These are phyloP conservation scores for Aspergillus novofumigatus DNA, from an alignment of 2,329 filamentous ascomycete species.

Conservation along the genomic window DNA sequence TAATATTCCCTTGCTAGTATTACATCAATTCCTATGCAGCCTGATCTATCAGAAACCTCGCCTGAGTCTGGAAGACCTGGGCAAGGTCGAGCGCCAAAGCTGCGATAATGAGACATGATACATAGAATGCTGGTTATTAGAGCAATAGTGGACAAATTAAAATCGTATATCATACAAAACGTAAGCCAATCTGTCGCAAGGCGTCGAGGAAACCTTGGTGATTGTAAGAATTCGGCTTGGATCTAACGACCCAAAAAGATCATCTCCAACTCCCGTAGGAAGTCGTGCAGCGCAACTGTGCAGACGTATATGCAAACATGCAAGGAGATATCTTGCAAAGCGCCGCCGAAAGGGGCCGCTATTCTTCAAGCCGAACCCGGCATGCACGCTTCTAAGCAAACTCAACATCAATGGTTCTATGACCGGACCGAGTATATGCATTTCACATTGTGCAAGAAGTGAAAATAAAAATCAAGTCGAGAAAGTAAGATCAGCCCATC, in stretches of 20 bases:
- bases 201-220: not conserved
- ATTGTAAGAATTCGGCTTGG: not conserved
- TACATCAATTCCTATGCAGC: constrained; percentile 44
- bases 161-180: constrained; percentile 10
- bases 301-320: constrained; percentile 7
- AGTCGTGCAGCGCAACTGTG: not conserved
- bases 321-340: constrained; percentile 6
- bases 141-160: constrained; percentile 9
- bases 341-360: constrained; percentile 1
- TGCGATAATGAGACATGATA: not conserved
- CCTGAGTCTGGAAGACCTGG: not conserved
- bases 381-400: constrained; percentile 11
- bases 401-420: constrained; percentile 1
- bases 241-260: not conserved
- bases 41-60: constrained; percentile 12
- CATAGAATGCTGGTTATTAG: constrained; percentile 4
- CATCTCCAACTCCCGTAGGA: not conserved
- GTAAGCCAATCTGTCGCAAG: not conserved
- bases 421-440: constrained; percentile 7
- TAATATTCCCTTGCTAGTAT: constrained; percentile 27
- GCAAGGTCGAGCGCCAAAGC: not conserved
- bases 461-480: constrained; percentile 11
- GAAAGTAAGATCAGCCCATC: constrained; percentile 3
- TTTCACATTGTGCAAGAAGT: constrained; percentile 7
- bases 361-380: constrained; percentile 2